phyloP scores from a whole-genome alignment of 108 stramenopile species.

The Cyclotella kingstonii region DNA sequence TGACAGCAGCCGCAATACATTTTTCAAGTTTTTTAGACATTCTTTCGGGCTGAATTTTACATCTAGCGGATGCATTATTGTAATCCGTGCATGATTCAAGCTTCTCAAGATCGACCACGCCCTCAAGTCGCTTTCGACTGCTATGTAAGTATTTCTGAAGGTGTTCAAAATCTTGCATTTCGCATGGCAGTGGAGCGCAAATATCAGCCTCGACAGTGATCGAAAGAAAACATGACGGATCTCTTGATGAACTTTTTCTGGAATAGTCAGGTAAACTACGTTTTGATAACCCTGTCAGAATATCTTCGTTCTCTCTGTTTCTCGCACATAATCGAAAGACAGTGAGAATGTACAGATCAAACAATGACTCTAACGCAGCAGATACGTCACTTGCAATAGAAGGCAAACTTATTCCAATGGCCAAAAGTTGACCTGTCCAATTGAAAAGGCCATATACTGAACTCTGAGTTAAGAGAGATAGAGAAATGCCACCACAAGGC shows the following conservation, averaged over 20 bases:
- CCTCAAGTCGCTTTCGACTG: slow-evolving; percentile 52
- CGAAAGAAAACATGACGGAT: slow-evolving; percentile 26
- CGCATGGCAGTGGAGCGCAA: slow-evolving; percentile 52
- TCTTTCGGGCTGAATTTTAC: slow-evolving; percentile 24
- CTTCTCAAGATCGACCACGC: slow-evolving; percentile 69
- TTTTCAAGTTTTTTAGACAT: slow-evolving; percentile 48
- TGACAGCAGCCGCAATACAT: slow-evolving; percentile 53
- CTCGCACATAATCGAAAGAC: slow-evolving; percentile 74
- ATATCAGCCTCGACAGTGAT: slow-evolving; percentile 66
- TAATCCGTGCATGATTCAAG: slow-evolving; percentile 54
- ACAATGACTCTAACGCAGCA: slow-evolving; percentile 50
- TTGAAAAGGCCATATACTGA: slow-evolving; percentile 45
- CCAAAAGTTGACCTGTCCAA: slow-evolving; percentile 55
- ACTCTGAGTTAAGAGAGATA: slow-evolving; percentile 30
- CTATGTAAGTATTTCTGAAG: slow-evolving; percentile 49
- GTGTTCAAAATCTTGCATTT: slow-evolving; percentile 15
- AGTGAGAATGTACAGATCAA: slow-evolving; percentile 78
- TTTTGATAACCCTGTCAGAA: slow-evolving; percentile 49
- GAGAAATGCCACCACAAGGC: slow-evolving; percentile 17
- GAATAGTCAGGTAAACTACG: slow-evolving; percentile 3
- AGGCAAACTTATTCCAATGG: slow-evolving; percentile 56
- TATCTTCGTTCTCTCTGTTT: slow-evolving; percentile 56
- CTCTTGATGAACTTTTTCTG: slow-evolving; percentile 8
- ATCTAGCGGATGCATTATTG: slow-evolving; percentile 4
- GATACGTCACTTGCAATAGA: slow-evolving; percentile 47